Evolutionary conservation across 1,284 basidiomycete genomes (phyloP).

Genomic region (Rhizopogon hawkerae): DNA sequence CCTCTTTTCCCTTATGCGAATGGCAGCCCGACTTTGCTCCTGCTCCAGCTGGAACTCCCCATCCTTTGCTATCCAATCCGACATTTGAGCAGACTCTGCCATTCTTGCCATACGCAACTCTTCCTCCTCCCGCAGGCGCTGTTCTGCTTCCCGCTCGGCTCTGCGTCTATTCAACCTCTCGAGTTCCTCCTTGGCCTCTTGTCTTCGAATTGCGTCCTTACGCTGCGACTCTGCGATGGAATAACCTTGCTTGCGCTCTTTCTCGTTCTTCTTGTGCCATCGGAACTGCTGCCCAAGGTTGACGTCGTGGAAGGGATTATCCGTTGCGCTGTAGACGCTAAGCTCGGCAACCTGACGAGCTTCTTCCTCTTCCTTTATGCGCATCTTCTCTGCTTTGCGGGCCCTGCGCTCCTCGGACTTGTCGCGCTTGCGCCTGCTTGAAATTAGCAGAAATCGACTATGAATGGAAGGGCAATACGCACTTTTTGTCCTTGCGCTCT

Average conservation of each 20-base stretch:
- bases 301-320: constrained; percentile 97
- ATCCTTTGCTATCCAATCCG: constrained; percentile 95
- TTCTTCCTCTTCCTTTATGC: constrained; percentile 78
- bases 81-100: constrained; percentile 94
- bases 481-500: constrained; percentile 58
- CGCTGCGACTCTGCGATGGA: constrained; percentile 72
- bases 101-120: constrained; percentile 80
- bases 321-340: constrained; percentile 86
- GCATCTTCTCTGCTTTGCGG: constrained; percentile 75
- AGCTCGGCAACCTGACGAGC: constrained; percentile 81
- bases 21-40: constrained; percentile 82
- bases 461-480: constrained; percentile 18
- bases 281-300: constrained; percentile 93
- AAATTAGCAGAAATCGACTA: constrained; percentile 9
- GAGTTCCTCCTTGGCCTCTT: constrained; percentile 93
- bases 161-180: constrained; percentile 85
- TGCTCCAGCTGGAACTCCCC: constrained; percentile 97
- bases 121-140: constrained; percentile 84
- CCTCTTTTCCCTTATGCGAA: constrained; percentile 90
- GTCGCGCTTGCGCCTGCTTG: constrained; percentile 64
- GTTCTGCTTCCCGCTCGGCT: constrained; percentile 88
- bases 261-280: constrained; percentile 98
- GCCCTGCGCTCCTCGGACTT: constrained; percentile 70
- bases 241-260: constrained; percentile 86
- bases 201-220: constrained; percentile 72